phyloP scores from a whole-genome alignment of 352 stramenopile genomes.

The Phytophthora pinifolia region DNA sequence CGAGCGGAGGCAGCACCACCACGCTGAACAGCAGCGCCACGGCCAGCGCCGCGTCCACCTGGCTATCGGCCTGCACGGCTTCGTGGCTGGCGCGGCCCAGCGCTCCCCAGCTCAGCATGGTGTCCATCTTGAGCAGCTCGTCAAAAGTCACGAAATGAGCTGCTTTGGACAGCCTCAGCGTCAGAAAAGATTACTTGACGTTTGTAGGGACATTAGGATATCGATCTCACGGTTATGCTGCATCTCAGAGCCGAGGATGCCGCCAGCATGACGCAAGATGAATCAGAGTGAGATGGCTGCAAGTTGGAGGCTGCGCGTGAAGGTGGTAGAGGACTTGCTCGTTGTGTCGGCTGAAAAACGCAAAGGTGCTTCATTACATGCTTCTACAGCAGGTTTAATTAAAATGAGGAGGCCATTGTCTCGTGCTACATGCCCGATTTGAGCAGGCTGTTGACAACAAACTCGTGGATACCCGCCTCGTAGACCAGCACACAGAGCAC shows the following conservation, averaged over 20 bases:
- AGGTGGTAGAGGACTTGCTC: no score
- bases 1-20: conserved; percentile 53
- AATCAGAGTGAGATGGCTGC: conserved; percentile 1
- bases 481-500: conserved; percentile 34
- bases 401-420: background rate
- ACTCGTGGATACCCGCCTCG: conserved; percentile 30
- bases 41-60: conserved; percentile 51
- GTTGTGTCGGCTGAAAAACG: background rate
- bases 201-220: conserved; percentile 11
- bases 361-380: conserved; percentile 9
- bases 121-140: conserved; percentile 28
- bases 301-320: no score
- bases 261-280: background rate
- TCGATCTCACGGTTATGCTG: background rate
- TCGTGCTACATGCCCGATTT: conserved; percentile 11
- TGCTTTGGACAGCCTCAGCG: conserved; percentile 1
- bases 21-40: conserved; percentile 59
- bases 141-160: conserved; percentile 14
- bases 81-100: conserved; percentile 13
- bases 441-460: conserved; percentile 33
- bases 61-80: conserved; percentile 17
- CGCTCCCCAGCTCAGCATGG: conserved; percentile 21
- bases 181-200: conserved; percentile 4
- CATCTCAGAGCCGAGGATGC: conserved; percentile 1
- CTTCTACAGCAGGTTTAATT: background rate